These are phyloP conservation scores for Talaromyces sp. DNA, from an alignment of 2,329 filamentous ascomycete genomes.

Conservation along the genomic window DNA sequence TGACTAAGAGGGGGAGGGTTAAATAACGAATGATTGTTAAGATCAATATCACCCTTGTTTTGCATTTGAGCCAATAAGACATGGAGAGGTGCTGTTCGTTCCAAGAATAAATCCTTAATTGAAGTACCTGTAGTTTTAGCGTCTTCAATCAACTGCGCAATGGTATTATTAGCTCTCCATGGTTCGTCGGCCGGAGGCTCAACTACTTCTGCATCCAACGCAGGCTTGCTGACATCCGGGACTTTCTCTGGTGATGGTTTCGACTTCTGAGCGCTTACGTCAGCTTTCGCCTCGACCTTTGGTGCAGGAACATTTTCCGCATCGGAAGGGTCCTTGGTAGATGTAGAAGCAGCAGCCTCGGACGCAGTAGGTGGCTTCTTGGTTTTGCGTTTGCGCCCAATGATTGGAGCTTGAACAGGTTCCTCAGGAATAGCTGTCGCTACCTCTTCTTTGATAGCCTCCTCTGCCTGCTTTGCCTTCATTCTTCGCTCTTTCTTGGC, in stretches of 20 bases:
- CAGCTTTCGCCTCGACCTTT: slow-evolving; percentile 25
- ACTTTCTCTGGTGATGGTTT: slow-evolving; percentile 25
- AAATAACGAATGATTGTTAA: slow-evolving; percentile 39
- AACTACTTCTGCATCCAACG: slow-evolving; percentile 16
- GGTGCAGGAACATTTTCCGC: slow-evolving; percentile 19
- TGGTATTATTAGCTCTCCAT: slow-evolving; percentile 40
- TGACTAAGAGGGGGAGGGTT: slow-evolving; percentile 41
- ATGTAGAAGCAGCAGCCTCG: slow-evolving; percentile 19
- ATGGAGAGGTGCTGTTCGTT: slow-evolving; percentile 38
- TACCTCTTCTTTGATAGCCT: slow-evolving; percentile 44
- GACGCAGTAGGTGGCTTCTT: slow-evolving; percentile 41
- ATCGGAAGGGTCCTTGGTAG: not conserved
- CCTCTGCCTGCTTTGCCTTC: slow-evolving; percentile 47
- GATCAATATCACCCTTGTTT: slow-evolving; percentile 34
- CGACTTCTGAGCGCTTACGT: slow-evolving; percentile 23
- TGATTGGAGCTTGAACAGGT: slow-evolving; percentile 58
- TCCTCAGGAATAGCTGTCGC: slow-evolving; percentile 35
- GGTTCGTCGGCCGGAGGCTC: slow-evolving; percentile 27
- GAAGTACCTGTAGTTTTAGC: slow-evolving; percentile 32
- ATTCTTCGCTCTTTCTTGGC: slow-evolving; percentile 57
- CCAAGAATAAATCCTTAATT: slow-evolving; percentile 41
- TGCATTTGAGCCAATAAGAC: slow-evolving; percentile 39
- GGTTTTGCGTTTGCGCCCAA: slow-evolving; percentile 60
- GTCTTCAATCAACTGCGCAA: slow-evolving; percentile 39
- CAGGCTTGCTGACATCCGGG: slow-evolving; percentile 22